Percentiles rank a stretch among this genome's conserved stretches.
Conservation (phyloP, 176 grass and related monocot genomes). For the Miscanthus lutarioriparius region DNA sequence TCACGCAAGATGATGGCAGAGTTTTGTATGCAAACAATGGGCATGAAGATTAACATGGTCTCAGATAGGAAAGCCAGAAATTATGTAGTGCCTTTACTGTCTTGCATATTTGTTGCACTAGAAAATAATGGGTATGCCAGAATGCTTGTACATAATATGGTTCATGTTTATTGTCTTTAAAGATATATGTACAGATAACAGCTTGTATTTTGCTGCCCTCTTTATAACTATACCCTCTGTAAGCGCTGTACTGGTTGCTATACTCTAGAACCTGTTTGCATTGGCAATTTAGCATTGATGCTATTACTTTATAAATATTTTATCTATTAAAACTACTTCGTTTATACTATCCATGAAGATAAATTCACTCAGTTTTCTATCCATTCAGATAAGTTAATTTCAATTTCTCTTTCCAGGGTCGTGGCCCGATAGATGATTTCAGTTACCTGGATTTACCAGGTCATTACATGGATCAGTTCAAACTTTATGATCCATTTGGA, state of each 20-base stretch:
- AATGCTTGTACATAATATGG: neutral
- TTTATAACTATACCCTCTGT: neutral
- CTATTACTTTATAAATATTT: constrained; percentile 6
- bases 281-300: neutral
- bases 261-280: neutral
- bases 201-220: constrained; percentile 6
- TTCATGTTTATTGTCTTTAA: neutral
- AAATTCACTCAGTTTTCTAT: neutral
- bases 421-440: constrained; percentile 86
- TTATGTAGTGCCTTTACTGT: neutral
- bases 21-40: neutral
- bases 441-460: constrained; percentile 66
- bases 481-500: constrained; percentile 71
- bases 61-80: neutral
- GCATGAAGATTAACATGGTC: neutral
- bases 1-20: neutral
- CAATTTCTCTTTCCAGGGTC: constrained; percentile 62
- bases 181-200: constrained; percentile 1
- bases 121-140: neutral
- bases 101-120: neutral
- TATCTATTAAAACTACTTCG: neutral
- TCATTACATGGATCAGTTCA: constrained; percentile 75
- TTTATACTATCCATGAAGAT: neutral
- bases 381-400: constrained; percentile 4
- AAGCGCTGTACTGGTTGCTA: neutral